phyloP scores from a whole-genome alignment of 192 early-diverging fungal genomes.

The Linnemannia hyalina region DNA sequence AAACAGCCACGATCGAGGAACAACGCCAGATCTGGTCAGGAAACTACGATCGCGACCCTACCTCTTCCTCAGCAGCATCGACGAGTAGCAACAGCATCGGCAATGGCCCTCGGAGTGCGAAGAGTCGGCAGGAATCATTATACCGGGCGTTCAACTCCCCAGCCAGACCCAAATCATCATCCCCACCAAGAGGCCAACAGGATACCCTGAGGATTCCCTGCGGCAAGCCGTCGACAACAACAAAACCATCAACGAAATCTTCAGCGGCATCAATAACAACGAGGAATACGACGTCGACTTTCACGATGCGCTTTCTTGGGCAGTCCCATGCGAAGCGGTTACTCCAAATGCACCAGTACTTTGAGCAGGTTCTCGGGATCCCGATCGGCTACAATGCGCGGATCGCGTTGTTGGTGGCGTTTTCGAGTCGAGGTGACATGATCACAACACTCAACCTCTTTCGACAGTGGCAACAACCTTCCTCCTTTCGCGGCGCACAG shows the following conservation, averaged over 20 bases:
- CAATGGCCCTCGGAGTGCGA: background rate
- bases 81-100: background rate
- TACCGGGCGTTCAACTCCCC: slow-evolving; percentile 35
- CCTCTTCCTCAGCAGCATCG: background rate
- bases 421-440: slow-evolving; percentile 37
- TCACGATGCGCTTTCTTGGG: slow-evolving; percentile 3
- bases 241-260: background rate
- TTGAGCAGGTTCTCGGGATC: slow-evolving; percentile 33
- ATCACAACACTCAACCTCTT: slow-evolving; percentile 26
- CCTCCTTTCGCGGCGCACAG: background rate
- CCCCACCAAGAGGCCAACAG: background rate
- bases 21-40: slow-evolving; percentile 38
- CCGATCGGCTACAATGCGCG: slow-evolving; percentile 24
- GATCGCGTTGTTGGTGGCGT: slow-evolving; percentile 37
- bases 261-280: background rate
- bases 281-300: background rate
- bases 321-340: slow-evolving; percentile 35
- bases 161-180: slow-evolving; percentile 10
- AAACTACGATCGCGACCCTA: background rate
- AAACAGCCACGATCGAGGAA: slow-evolving; percentile 16
- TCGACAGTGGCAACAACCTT: background rate
- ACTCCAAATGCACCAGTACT: slow-evolving; percentile 47
- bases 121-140: slow-evolving; percentile 7
- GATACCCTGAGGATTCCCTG: background rate
- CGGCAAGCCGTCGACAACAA: background rate